A percentile compares a stretch with the other conserved stretches of the same genome.
Conservation (phyloP, 2,329 filamentous ascomycete genomes). For the Fusarium mangiferae region DNA sequence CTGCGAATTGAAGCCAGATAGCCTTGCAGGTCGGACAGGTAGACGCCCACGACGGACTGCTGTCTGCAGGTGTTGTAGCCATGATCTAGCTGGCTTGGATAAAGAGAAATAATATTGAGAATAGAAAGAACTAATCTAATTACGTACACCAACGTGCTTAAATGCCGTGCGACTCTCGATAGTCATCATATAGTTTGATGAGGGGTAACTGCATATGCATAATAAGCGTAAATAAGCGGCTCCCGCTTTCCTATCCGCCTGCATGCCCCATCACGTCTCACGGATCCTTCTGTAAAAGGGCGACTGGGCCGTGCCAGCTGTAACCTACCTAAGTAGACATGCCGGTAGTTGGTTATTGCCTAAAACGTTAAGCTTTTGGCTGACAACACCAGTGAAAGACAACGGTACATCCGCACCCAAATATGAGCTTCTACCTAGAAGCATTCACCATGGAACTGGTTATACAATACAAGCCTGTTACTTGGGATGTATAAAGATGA, state of each 20-base stretch:
- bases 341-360: too few relatives aligned
- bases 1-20: background rate
- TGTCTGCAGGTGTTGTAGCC: rapidly evolving
- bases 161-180: background rate
- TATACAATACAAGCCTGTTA: too few relatives aligned
- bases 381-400: too few relatives aligned
- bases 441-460: too few relatives aligned
- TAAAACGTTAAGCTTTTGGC: too few relatives aligned
- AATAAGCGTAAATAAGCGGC: background rate
- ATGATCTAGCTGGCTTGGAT: background rate
- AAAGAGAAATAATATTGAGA: background rate
- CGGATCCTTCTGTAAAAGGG: too few relatives aligned
- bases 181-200: background rate
- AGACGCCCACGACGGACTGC: background rate
- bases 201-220: background rate
- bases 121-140: background rate
- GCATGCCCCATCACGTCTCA: background rate
- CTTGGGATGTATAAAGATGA: too few relatives aligned
- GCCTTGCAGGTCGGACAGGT: background rate
- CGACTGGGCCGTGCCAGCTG: too few relatives aligned
- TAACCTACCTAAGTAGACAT: too few relatives aligned
- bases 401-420: too few relatives aligned
- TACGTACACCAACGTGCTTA: rapidly evolving
- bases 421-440: too few relatives aligned
- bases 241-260: rapidly evolving